These are phyloP conservation scores for Fusarium beomiforme DNA, from an alignment of 2,329 filamentous ascomycete genomes.

Conservation along the genomic window DNA sequence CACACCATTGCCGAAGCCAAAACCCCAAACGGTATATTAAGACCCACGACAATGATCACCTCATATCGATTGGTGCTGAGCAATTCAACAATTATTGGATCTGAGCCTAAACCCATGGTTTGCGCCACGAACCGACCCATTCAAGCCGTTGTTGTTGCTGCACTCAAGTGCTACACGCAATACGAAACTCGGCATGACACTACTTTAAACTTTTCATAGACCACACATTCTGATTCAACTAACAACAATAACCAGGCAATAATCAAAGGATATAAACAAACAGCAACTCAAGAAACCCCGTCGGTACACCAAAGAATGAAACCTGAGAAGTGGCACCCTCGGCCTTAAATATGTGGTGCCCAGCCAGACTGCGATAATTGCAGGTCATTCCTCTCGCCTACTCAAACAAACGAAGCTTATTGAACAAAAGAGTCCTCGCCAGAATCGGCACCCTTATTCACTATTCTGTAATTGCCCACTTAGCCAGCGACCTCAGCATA, in stretches of 20 bases:
- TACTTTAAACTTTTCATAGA: neutral
- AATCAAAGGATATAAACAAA: conserved; percentile 27
- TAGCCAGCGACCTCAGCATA: conserved; percentile 31
- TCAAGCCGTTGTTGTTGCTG: neutral
- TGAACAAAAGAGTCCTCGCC: neutral
- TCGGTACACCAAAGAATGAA: conserved; percentile 4
- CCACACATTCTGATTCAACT: conserved; percentile 20
- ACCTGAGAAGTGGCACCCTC: neutral
- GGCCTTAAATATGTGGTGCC: neutral
- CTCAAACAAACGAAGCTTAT: conserved; percentile 1
- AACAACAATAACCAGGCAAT: conserved; percentile 2
- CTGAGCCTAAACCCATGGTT: neutral
- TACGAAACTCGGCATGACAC: neutral
- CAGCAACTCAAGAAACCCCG: neutral
- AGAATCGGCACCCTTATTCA: neutral
- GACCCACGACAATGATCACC: conserved; percentile 39
- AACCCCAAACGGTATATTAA: neutral
- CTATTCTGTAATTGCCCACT: neutral
- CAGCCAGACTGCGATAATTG: neutral
- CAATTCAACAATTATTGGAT: neutral
- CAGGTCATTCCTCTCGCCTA: conserved; percentile 2
- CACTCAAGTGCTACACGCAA: neutral
- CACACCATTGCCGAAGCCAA: conserved; percentile 17
- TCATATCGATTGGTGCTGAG: conserved; percentile 40
- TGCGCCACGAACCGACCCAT: neutral